Conservation (phyloP, 202 grass and related monocot species). For the Setaria italica region DNA sequence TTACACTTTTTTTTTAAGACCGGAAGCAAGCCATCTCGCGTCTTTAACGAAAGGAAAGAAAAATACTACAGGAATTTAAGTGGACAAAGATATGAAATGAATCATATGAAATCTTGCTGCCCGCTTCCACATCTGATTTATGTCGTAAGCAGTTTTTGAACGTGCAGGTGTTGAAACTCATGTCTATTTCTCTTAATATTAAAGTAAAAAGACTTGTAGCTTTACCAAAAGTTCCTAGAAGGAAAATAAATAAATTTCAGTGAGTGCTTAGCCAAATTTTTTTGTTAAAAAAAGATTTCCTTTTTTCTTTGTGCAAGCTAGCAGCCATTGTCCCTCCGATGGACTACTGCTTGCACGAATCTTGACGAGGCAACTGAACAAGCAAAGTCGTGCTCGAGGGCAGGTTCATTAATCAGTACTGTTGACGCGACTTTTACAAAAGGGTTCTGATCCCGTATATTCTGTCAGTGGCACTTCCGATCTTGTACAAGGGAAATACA, state of each 20-base stretch:
- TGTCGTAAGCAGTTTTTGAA: no score
- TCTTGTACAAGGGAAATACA: constrained; percentile 29
- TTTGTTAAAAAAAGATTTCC: background rate
- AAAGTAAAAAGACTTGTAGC: no score
- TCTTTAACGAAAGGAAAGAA: no score
- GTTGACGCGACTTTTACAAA: constrained; percentile 18
- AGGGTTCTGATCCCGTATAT: constrained; percentile 37
- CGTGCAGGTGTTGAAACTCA: no score
- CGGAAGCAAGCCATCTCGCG: no score
- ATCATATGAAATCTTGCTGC: no score
- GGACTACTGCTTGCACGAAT: background rate
- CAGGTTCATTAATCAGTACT: constrained; percentile 2
- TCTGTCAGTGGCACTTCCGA: constrained; percentile 14
- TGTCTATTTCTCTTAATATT: background rate
- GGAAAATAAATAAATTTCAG: background rate
- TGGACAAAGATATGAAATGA: no score
- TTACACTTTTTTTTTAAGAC: no score
- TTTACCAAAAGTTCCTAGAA: background rate
- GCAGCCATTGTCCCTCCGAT: background rate
- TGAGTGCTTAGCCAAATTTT: background rate
- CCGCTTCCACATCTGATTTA: no score
- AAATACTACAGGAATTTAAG: no score
- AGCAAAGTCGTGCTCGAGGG: no score
- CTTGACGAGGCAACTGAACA: background rate
- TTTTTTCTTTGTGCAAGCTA: background rate